These are phyloP conservation scores for Colletotrichum spinosum DNA, from an alignment of 2,329 filamentous ascomycete genomes.

Conservation along the genomic window DNA sequence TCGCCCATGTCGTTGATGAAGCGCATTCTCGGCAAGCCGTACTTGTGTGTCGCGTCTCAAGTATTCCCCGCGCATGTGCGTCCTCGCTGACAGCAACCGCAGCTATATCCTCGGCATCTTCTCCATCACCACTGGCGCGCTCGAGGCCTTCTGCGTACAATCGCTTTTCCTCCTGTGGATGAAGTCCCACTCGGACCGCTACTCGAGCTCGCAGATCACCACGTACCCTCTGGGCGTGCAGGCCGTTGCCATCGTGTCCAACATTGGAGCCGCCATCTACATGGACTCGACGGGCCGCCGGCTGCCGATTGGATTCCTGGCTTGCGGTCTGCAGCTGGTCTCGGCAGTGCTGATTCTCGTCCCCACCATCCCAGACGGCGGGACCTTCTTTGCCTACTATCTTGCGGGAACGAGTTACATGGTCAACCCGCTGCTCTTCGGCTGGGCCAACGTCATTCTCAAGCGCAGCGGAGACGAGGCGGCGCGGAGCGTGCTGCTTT, in stretches of 20 bases:
- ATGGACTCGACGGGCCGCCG: conserved; percentile 48
- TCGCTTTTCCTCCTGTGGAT: conserved; percentile 45
- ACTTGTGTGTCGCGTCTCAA: conserved; percentile 40
- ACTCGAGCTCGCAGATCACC: conserved; percentile 46
- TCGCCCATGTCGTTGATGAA: conserved; percentile 43
- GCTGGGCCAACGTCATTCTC: conserved; percentile 38
- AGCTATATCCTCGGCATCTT: conserved; percentile 54
- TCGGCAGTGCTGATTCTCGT: conserved; percentile 48
- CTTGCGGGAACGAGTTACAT: conserved; percentile 52
- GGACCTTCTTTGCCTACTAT: conserved; percentile 51
- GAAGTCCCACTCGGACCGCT: conserved; percentile 40
- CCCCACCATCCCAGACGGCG: conserved; percentile 45
- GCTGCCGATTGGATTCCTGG: conserved; percentile 49
- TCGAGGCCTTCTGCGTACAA: conserved; percentile 46
- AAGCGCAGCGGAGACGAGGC: conserved; percentile 49
- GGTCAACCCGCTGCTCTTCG: conserved; percentile 52
- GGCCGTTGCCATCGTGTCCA: conserved; percentile 51
- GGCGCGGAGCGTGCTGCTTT: conserved; percentile 51
- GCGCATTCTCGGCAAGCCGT: conserved; percentile 43
- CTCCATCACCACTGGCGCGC: conserved; percentile 48
- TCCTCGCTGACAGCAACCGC: background rate
- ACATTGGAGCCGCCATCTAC: conserved; percentile 48
- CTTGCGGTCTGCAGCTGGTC: conserved; percentile 47
- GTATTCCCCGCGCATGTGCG: rapidly evolving
- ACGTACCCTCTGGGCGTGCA: conserved; percentile 52